A percentile compares a stretch with the other conserved stretches of the same genome.
Evolutionary conservation across 2,329 filamentous ascomycete genomes (phyloP).

Genomic region (Nothopassalora personata): DNA sequence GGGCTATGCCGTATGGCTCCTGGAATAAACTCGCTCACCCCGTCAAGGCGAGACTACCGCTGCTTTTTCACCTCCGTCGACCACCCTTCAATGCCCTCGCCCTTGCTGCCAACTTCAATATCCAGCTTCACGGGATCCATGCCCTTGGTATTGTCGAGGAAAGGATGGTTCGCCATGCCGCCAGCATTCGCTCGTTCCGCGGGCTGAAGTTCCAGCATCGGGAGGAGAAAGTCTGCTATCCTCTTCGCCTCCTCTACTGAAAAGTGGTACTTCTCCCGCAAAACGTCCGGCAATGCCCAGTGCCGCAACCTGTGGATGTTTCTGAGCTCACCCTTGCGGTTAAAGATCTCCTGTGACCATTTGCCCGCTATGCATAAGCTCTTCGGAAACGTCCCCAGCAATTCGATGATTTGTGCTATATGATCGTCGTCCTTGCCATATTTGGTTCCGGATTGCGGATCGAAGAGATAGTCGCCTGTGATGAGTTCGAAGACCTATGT

Average conservation of each 20-base stretch:
- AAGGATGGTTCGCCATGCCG: slow-evolving; percentile 82
- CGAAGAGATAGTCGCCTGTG: slow-evolving; percentile 96
- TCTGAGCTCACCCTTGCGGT: slow-evolving; percentile 90
- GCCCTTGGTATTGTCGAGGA: slow-evolving; percentile 77
- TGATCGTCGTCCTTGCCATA: slow-evolving; percentile 99
- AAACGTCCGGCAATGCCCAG: slow-evolving; percentile 89
- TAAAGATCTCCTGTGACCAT: slow-evolving; percentile 99
- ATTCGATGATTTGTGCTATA: slow-evolving; percentile 96
- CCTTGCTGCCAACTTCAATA: slow-evolving; percentile 71
- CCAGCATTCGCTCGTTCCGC: slow-evolving; percentile 90
- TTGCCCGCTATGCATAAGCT: slow-evolving; percentile 87
- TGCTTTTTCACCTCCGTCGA: slow-evolving; percentile 76
- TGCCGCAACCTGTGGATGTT: slow-evolving; percentile 96
- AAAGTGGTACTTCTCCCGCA: slow-evolving; percentile 96
- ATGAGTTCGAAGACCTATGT: slow-evolving; percentile 92
- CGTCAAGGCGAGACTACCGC: slow-evolving; percentile 45
- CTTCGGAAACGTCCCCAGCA: slow-evolving; percentile 89
- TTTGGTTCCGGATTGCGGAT: slow-evolving; percentile 95
- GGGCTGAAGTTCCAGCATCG: slow-evolving; percentile 85
- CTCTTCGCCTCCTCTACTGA: slow-evolving; percentile 72
- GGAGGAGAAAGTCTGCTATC: slow-evolving; percentile 75
- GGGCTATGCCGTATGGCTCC: not conserved
- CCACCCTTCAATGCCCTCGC: slow-evolving; percentile 94
- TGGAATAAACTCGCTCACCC: not conserved
- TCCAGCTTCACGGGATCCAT: slow-evolving; percentile 78